These are phyloP conservation scores for Diplodia sapinea DNA, from an alignment of 2,329 filamentous ascomycete species.

Conservation along the genomic window DNA sequence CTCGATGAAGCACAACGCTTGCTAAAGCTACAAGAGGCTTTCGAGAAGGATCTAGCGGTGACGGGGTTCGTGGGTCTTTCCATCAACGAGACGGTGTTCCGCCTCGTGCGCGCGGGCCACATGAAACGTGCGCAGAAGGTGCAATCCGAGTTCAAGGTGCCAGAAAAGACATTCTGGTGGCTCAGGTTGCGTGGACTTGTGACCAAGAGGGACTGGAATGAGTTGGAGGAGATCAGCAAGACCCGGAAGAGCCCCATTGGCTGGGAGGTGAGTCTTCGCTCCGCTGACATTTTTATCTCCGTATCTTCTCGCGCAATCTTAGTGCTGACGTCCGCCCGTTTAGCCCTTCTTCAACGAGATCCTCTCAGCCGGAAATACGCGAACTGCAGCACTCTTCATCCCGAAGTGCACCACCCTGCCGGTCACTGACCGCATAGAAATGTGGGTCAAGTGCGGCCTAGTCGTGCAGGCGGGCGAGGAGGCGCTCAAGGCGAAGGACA, in stretches of 20 bases:
- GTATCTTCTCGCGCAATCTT: constrained; percentile 17
- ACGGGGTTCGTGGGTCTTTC: constrained; percentile 78
- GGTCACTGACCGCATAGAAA: constrained; percentile 74
- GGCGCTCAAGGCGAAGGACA: constrained; percentile 80
- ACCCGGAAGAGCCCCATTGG: constrained; percentile 87
- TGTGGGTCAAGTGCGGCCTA: constrained; percentile 98
- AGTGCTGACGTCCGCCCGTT: constrained; percentile 31
- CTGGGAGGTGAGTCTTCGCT: constrained; percentile 69
- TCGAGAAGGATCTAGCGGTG: constrained; percentile 77
- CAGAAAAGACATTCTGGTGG: constrained; percentile 92
- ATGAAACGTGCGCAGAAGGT: constrained; percentile 85
- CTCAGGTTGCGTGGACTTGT: constrained; percentile 83
- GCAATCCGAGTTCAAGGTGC: constrained; percentile 88
- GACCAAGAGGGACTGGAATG: constrained; percentile 86
- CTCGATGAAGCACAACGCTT: constrained; percentile 81
- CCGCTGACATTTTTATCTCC: neutral
- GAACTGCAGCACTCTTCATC: constrained; percentile 81
- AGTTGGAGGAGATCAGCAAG: constrained; percentile 84
- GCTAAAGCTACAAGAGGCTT: constrained; percentile 81
- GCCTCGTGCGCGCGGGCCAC: constrained; percentile 81
- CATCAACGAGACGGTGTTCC: constrained; percentile 90
- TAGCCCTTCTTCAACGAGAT: constrained; percentile 91
- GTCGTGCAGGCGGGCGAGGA: constrained; percentile 88
- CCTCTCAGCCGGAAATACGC: constrained; percentile 85
- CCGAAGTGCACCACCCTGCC: constrained; percentile 81